Evolutionary conservation across 129 eudicot genomes (phyloP).

Genomic region (Flaveria linearis): DNA sequence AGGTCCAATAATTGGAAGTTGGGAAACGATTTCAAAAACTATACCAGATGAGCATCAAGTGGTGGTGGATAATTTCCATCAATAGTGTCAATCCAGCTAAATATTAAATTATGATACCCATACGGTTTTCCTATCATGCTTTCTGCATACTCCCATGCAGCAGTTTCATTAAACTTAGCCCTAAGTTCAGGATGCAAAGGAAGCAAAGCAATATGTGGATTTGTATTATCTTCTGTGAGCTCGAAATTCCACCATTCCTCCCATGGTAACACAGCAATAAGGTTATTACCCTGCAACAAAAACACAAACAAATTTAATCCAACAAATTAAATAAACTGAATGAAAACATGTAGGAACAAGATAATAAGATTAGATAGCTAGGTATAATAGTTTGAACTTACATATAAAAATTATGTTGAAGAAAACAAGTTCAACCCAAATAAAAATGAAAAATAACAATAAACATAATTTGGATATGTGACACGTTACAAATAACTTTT

Average conservation of each 20-base stretch:
- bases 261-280: constrained; percentile 87
- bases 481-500: neutral
- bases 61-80: constrained; percentile 87
- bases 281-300: constrained; percentile 66
- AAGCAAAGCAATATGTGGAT: constrained; percentile 94
- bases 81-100: constrained; percentile 95
- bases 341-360: neutral
- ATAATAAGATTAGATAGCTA: neutral
- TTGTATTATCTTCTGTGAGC: constrained; percentile 74
- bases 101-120: constrained; percentile 90
- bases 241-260: constrained; percentile 97
- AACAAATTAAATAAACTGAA: neutral
- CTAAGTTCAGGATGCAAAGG: constrained; percentile 92
- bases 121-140: constrained; percentile 77
- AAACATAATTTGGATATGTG: neutral
- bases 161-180: constrained; percentile 78
- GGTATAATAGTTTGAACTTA: neutral
- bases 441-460: neutral
- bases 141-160: constrained; percentile 95
- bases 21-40: neutral
- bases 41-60: constrained; percentile 89
- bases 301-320: constrained; percentile 11
- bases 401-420: neutral
- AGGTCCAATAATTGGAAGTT: neutral
- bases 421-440: neutral